These are phyloP conservation scores for Rhodotorula sp. DNA, from an alignment of 1,284 basidiomycete species.

Conservation along the genomic window DNA sequence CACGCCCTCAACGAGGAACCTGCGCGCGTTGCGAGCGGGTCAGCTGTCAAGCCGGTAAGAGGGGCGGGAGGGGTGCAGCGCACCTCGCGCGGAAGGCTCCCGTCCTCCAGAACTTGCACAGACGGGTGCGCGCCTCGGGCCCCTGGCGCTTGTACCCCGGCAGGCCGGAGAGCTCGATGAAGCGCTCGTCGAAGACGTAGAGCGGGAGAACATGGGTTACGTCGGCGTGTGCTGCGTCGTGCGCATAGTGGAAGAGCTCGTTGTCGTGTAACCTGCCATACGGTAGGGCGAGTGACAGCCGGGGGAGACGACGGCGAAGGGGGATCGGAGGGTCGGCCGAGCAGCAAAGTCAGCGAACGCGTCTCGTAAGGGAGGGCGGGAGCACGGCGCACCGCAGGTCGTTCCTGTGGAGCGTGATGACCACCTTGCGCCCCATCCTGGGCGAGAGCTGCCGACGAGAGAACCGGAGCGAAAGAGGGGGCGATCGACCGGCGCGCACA, in stretches of 20 bases:
- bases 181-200: constrained; percentile 59
- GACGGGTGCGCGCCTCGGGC: constrained; percentile 50
- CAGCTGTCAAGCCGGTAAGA: neutral
- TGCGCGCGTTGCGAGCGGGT: constrained; percentile 3
- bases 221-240: constrained; percentile 43
- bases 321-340: neutral
- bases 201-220: constrained; percentile 58
- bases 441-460: neutral
- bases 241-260: constrained; percentile 55
- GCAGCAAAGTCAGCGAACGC: neutral
- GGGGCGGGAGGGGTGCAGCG: neutral
- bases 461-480: neutral
- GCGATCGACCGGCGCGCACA: neutral
- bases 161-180: constrained; percentile 58
- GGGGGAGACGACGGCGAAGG: neutral
- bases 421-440: constrained; percentile 37
- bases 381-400: constrained; percentile 50
- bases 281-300: too few relatives aligned
- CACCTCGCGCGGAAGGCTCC: constrained; percentile 52
- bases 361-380: neutral
- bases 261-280: constrained; percentile 55
- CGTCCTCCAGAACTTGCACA: constrained; percentile 58
- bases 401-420: constrained; percentile 49
- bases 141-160: constrained; percentile 51
- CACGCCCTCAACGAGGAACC: constrained; percentile 58